Evolutionary conservation across 2,329 filamentous ascomycete species (phyloP), one percentile per base, ranked within the genome.

Genomic region (Salinomyces thailandicus): DNA sequence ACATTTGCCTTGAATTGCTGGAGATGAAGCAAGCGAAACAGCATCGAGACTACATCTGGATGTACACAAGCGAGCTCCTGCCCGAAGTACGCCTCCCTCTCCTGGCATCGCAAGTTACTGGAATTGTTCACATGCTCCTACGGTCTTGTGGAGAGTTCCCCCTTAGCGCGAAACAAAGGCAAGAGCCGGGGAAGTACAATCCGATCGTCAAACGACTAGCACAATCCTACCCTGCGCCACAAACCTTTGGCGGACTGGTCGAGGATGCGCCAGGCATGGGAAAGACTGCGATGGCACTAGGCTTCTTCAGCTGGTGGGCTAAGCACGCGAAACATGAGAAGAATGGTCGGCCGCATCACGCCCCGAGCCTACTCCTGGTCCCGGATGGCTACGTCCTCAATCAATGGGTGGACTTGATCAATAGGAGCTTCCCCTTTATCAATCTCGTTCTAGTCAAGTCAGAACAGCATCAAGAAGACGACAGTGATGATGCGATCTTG

Each of bases 331-430:
- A 30, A 14, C 28, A 30, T 15, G 18, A 30, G 14, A 16, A 30
- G 15, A 14, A 16, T 16, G 28, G 15, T 8, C 9, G 15, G 8
- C 12, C 28, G 9, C 15, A 9, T 14, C 28, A 30, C 15, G 12
- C 12, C 9, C 28, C 4, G 15, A 15, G 28, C 15, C 14, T 30
- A 14, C 15, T 30, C 9, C 28, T 13, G 12, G 28, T 30, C 12
- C 4, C 28, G 28, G 28, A 30, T 16, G 28, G 28, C 15, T 15
- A 30, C 28, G 28, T 30, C 9, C 15, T 30, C 28, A 30, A 30
- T 9, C 28, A 30, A 30, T 30, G 28, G 28, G 15, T 30, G 11
- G 14, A 30, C 15, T 8, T 9, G 3, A 15, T 30, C 14, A 11
- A 30, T 9, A 16, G 15, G 11, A 3, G 8, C 14, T 30, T 30